Evolutionary conservation across 441 rosid genomes (phyloP), one percentile per base, ranked within the genome.

Genomic region (Raphanus hybrid): DNA sequence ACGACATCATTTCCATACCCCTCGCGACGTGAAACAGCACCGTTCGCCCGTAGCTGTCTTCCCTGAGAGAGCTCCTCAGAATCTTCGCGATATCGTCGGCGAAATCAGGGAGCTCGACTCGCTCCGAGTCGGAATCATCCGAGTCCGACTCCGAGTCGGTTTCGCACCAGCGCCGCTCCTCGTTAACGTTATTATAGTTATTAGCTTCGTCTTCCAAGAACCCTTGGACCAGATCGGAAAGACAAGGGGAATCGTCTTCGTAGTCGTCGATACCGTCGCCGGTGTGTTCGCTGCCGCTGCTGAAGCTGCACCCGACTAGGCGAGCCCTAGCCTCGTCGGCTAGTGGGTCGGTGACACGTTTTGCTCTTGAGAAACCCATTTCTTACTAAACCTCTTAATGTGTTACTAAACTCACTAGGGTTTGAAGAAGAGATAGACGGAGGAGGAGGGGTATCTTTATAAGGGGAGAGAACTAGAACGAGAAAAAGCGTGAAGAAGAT

Each of bases 241-340:
- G 88, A 80, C 91, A 91, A 10, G 94, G 92, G 0, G 87, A 89
- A 60, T 86, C 78, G 0, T 71, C 81, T 18, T 73, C 80, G 63
- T 50, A 62, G 10, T 73, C 73, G 35, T 77, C 74, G 34, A 52
- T 82, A 16, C 83, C 87, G 67, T 73, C 80, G 27, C 73, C 86
- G 7, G 93, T 91, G 27, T 91, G 93, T 20, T 94, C 94, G 79
- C 98, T 90, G 20, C 96, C 97, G 77, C 96, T 89, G 79, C 93
- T 94, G 50, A 37, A 79, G 60, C 83, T 80, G 18, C 59, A 69
- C 11, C 89, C 88, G 58, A 88, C 73, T 78, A 94, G 87, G 77
- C 88, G 91, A 59, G 93, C 92, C 70, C 70, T 89, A 32, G 85
- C 93, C 55, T 82, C 71, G 18, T 87, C 93, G 12, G 82, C 85